Conservation (phyloP, 2,329 filamentous ascomycete genomes). For the Colletotrichum eleusines region DNA sequence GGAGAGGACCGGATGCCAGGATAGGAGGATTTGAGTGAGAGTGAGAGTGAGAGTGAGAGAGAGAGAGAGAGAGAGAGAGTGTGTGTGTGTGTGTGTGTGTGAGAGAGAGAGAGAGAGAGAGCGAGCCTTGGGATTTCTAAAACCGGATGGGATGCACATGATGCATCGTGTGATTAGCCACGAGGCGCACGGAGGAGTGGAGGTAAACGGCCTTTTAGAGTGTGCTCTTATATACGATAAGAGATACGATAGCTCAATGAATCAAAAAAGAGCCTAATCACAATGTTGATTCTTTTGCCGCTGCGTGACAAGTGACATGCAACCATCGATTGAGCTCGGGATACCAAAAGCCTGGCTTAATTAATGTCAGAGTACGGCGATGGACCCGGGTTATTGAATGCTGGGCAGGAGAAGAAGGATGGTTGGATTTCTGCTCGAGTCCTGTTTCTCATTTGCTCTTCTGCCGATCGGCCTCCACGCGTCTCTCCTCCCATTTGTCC, state of each 20-base stretch:
- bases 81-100: too few relatives aligned
- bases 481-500: slow-evolving; percentile 84
- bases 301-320: not conserved
- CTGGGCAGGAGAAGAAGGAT: not conserved
- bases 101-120: too few relatives aligned
- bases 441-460: slow-evolving; percentile 42
- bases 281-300: not conserved
- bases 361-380: too few relatives aligned
- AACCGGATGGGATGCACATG: slow-evolving; percentile 11
- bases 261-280: slow-evolving; percentile 29
- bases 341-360: not conserved
- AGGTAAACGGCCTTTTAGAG: slow-evolving; percentile 19
- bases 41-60: too few relatives aligned
- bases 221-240: slow-evolving; percentile 10
- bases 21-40: not conserved
- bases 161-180: slow-evolving; percentile 19
- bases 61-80: too few relatives aligned
- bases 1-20: slow-evolving; percentile 8
- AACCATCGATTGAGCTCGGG: not conserved
- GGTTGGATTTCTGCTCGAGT: not conserved
- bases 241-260: slow-evolving; percentile 27
- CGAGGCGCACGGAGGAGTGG: slow-evolving; percentile 25
- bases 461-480: slow-evolving; percentile 52
- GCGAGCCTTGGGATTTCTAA: slow-evolving; percentile 2
- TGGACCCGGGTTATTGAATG: not conserved